A percentile compares a stretch with the other conserved stretches of the same genome.
Conservation (phyloP, 805 yeast species). For the Candida golubevii region DNA sequence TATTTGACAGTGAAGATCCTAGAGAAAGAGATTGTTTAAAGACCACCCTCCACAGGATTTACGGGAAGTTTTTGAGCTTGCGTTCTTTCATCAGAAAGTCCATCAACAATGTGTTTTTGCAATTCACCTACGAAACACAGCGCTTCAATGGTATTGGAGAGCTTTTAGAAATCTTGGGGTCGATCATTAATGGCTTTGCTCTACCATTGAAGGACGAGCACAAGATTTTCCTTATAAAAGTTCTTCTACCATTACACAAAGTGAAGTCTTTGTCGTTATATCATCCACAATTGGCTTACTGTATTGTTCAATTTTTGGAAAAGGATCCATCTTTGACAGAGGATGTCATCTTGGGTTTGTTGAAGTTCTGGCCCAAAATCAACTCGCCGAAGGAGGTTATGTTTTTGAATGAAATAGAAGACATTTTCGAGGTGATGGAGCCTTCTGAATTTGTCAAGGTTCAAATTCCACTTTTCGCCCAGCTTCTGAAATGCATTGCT, state of each 20-base stretch:
- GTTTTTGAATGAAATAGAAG: conserved; percentile 95
- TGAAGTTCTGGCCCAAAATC: conserved; percentile 95
- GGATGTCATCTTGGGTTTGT: conserved; percentile 91
- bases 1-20: conserved; percentile 95
- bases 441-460: conserved; percentile 88
- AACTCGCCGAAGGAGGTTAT: conserved; percentile 93
- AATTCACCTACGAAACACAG: conserved; percentile 91
- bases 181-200: conserved; percentile 97
- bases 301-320: conserved; percentile 93
- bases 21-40: conserved; percentile 93
- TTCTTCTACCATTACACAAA: conserved; percentile 88
- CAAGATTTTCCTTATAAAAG: conserved; percentile 80
- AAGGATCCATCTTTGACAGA: conserved; percentile 90
- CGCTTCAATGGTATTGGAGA: conserved; percentile 95
- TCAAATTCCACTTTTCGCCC: conserved; percentile 90
- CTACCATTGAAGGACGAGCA: conserved; percentile 96
- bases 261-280: conserved; percentile 82
- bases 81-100: conserved; percentile 89
- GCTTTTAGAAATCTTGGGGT: conserved; percentile 88
- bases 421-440: conserved; percentile 93
- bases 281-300: conserved; percentile 96
- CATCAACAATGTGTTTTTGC: conserved; percentile 87
- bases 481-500: conserved; percentile 87
- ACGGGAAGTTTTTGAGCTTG: conserved; percentile 87
- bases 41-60: conserved; percentile 91